phyloP scores from a whole-genome alignment of 2,329 filamentous ascomycete species.

The Aspergillus oerlinghausenensis region DNA sequence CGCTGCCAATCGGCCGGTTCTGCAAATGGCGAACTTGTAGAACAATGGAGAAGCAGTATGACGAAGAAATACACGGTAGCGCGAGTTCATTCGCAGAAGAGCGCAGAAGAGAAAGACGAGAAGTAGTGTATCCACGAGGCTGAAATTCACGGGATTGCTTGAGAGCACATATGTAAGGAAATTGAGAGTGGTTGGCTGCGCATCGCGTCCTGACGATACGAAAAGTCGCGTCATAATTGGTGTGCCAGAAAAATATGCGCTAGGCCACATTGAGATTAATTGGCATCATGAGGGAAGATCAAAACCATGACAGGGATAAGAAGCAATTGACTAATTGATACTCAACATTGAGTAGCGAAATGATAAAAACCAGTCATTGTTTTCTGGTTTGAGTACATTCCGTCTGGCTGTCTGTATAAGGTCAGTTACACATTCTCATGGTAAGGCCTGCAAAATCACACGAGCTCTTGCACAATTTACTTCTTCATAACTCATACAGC shows the following conservation, averaged over 20 bases:
- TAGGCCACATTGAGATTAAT: slow-evolving; percentile 27
- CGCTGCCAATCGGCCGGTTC: neutral
- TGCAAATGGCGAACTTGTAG: neutral
- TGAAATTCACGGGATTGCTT: neutral
- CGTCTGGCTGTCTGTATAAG: neutral
- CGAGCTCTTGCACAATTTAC: neutral
- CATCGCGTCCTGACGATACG: neutral
- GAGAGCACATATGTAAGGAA: neutral
- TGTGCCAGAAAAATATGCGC: slow-evolving; percentile 17
- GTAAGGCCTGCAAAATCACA: neutral
- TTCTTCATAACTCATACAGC: neutral
- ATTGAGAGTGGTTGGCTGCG: neutral
- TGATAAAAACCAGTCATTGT: neutral
- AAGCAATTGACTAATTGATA: neutral
- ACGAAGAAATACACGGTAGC: neutral
- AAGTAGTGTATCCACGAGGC: neutral
- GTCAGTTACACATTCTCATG: neutral
- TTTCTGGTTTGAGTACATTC: neutral
- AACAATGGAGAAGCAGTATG: neutral
- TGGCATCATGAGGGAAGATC: slow-evolving; percentile 2
- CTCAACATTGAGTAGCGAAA: neutral
- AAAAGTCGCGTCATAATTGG: slow-evolving; percentile 5
- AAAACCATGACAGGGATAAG: neutral
- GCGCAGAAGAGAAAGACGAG: neutral
- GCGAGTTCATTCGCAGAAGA: neutral